phyloP scores from a whole-genome alignment of 176 grass and related monocot species.

The Carex littledalei region DNA sequence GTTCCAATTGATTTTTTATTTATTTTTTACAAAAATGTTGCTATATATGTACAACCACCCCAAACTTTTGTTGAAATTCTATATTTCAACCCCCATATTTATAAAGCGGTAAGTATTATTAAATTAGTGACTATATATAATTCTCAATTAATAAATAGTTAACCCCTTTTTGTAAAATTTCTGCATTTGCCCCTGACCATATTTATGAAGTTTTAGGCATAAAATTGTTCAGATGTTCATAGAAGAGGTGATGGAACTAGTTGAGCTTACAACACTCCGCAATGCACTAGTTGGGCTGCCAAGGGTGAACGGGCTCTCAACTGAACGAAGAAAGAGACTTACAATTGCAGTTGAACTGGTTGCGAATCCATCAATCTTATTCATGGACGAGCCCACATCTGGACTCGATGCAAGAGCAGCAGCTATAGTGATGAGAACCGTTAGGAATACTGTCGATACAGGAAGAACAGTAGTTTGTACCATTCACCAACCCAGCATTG shows the following conservation, averaged over 20 bases:
- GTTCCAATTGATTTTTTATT: no score
- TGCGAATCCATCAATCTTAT: constrained; percentile 48
- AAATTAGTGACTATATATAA: no score
- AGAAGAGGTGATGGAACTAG: constrained; percentile 44
- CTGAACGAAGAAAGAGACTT: constrained; percentile 41
- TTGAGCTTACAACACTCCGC: constrained; percentile 33
- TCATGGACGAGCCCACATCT: constrained; percentile 58
- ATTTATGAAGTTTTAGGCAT: neutral
- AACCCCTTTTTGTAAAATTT: no score
- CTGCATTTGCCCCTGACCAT: no score
- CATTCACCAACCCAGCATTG: constrained; percentile 52
- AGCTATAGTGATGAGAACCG: constrained; percentile 46
- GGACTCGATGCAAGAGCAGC: constrained; percentile 50
- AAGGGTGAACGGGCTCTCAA: constrained; percentile 35
- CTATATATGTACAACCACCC: no score
- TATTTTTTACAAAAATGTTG: no score
- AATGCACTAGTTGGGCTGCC: constrained; percentile 35
- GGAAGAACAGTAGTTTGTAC: constrained; percentile 53
- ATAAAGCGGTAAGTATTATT: no score
- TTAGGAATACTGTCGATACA: constrained; percentile 46
- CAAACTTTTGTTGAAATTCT: no score
- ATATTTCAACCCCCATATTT: no score
- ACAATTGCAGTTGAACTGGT: constrained; percentile 48
- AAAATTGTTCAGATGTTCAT: constrained; percentile 32
- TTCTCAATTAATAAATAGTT: no score